Conservation (phyloP, 371 early-diverging fungal genomes). For the Chytridium lagenaria region DNA sequence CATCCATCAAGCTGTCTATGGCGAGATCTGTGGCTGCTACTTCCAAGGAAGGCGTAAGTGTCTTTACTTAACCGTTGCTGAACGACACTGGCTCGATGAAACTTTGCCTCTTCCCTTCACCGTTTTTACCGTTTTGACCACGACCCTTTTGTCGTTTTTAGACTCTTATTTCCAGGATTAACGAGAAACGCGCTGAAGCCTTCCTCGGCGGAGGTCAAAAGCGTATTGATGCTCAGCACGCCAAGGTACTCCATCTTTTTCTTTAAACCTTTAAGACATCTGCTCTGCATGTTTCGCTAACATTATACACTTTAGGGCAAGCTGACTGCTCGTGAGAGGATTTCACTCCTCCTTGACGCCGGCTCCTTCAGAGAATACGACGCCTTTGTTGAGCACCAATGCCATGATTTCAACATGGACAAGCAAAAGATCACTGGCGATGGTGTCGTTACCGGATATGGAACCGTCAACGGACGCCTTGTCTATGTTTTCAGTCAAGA, state of each 20-base stretch:
- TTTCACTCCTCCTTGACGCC: conserved; percentile 84
- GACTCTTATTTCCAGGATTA: conserved; percentile 61
- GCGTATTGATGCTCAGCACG: conserved; percentile 88
- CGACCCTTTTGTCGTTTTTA: too few relatives aligned
- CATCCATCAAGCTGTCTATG: conserved; percentile 5
- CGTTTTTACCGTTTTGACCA: too few relatives aligned
- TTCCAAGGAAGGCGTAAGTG: conserved; percentile 37
- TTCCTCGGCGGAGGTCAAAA: conserved; percentile 83
- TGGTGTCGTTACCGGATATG: conserved; percentile 95
- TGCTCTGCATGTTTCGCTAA: too few relatives aligned
- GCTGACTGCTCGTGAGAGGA: conserved; percentile 93
- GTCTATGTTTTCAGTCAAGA: conserved; percentile 95
- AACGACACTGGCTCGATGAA: too few relatives aligned
- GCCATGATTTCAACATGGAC: conserved; percentile 93
- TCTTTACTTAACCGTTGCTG: too few relatives aligned
- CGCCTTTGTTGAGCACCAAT: conserved; percentile 94
- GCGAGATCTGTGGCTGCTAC: conserved; percentile 25
- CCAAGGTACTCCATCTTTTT: conserved; percentile 65
- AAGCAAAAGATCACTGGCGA: conserved; percentile 88
- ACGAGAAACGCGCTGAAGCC: conserved; percentile 77
- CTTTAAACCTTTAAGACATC: too few relatives aligned
- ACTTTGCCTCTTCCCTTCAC: too few relatives aligned
- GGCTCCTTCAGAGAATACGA: conserved; percentile 93
- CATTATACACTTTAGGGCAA: too few relatives aligned
- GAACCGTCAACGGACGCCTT: conserved; percentile 89